phyloP scores from a whole-genome alignment of 1,139 yeast species.

The Suhomyces anneliseae region DNA sequence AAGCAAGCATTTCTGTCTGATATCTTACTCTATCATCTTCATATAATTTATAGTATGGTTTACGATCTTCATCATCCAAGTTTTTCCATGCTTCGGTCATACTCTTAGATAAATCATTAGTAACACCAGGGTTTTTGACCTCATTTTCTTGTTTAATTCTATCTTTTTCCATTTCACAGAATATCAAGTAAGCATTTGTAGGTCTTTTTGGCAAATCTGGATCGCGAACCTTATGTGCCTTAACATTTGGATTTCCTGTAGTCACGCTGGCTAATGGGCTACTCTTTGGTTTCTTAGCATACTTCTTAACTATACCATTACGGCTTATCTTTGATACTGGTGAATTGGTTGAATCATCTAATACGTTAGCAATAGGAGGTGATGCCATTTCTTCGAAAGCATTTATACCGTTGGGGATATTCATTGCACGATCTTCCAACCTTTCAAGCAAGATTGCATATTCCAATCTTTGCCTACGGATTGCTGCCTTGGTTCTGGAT shows the following conservation, averaged over 20 bases:
- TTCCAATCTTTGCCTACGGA: slow-evolving; percentile 79
- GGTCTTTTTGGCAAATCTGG: slow-evolving; percentile 88
- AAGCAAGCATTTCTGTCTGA: slow-evolving; percentile 68
- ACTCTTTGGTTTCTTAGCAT: slow-evolving; percentile 18
- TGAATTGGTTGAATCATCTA: slow-evolving; percentile 33
- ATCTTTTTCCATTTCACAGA: slow-evolving; percentile 85
- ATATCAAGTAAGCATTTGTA: slow-evolving; percentile 82
- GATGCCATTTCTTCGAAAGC: slow-evolving; percentile 44
- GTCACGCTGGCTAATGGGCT: slow-evolving; percentile 10
- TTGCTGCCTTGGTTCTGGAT: slow-evolving; percentile 72
- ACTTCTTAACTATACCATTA: slow-evolving; percentile 24
- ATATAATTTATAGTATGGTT: slow-evolving; percentile 73
- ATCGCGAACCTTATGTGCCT: slow-evolving; percentile 52
- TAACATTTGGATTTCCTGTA: slow-evolving; percentile 17
- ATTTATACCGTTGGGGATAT: slow-evolving; percentile 32
- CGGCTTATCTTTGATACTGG: slow-evolving; percentile 21
- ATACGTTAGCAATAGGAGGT: slow-evolving; percentile 41
- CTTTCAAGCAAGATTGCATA: slow-evolving; percentile 78
- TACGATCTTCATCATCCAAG: slow-evolving; percentile 66
- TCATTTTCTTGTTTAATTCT: slow-evolving; percentile 59
- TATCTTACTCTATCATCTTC: slow-evolving; percentile 81
- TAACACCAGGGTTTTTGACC: slow-evolving; percentile 45
- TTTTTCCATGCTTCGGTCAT: slow-evolving; percentile 87
- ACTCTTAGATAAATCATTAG: slow-evolving; percentile 67
- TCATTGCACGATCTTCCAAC: slow-evolving; percentile 58